These are phyloP conservation scores for Trypanosoma scelopori DNA, from an alignment of 208 protist species.

Conservation along the genomic window DNA sequence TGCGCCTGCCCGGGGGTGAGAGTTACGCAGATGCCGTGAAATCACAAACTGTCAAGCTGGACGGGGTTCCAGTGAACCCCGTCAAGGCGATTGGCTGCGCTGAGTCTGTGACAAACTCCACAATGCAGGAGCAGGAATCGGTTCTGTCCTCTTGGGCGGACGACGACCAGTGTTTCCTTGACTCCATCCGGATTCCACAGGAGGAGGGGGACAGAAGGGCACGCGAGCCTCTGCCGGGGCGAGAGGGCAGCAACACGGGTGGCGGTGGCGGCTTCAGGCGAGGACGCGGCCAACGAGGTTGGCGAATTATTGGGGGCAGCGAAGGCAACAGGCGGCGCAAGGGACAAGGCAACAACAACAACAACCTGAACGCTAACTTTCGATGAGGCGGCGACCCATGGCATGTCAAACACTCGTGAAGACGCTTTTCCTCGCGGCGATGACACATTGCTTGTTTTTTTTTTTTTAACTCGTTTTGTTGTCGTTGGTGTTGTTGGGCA, in stretches of 20 bases:
- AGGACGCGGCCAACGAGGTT: neutral
- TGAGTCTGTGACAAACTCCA: slow-evolving; percentile 37
- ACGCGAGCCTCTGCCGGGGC: neutral
- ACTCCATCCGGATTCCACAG: slow-evolving; percentile 24
- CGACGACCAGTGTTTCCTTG: slow-evolving; percentile 51
- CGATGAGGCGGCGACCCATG: neutral
- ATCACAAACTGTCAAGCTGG: slow-evolving; percentile 28
- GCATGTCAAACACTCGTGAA: slow-evolving; percentile 21
- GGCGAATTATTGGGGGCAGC: slow-evolving; percentile 14
- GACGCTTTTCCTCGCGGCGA: slow-evolving; percentile 32
- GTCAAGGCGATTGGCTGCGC: slow-evolving; percentile 9
- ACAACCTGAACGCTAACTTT: slow-evolving; percentile 8
- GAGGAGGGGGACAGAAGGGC: neutral
- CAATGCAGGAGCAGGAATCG: slow-evolving; percentile 36
- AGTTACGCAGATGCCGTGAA: slow-evolving; percentile 38
- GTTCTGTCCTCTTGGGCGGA: slow-evolving; percentile 47
- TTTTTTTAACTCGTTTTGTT: no score
- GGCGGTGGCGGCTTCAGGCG: neutral
- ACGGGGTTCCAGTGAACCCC: slow-evolving; percentile 29
- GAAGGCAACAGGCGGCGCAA: slow-evolving; percentile 1
- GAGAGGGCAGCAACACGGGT: neutral
- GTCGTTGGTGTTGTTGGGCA: no score
- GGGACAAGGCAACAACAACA: slow-evolving; percentile 22
- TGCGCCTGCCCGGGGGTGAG: neutral
- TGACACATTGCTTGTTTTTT: neutral